Conservation (phyloP, 1,284 basidiomycete genomes). For the Peniophora sp. region DNA sequence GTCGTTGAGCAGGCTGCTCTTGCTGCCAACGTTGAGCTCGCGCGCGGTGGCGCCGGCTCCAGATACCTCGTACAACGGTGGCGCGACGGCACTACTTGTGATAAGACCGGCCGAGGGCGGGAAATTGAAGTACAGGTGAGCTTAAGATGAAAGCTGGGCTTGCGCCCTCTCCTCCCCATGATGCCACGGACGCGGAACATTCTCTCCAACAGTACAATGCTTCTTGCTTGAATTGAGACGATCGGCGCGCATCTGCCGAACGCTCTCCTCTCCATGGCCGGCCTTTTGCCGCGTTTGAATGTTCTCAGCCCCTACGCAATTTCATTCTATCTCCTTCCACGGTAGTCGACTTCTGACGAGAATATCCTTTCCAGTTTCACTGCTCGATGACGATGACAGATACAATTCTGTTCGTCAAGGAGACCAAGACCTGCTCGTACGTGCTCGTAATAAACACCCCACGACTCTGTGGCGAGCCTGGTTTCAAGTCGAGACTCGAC, state of each 20-base stretch:
- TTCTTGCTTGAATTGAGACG: no score
- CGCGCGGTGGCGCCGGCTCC: slow-evolving; percentile 62
- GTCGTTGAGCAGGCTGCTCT: slow-evolving; percentile 57
- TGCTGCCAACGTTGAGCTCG: slow-evolving; percentile 64
- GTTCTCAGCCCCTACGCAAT: no score
- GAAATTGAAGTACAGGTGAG: slow-evolving; percentile 89
- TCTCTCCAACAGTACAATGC: no score
- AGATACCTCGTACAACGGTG: slow-evolving; percentile 88
- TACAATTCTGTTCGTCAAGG: slow-evolving; percentile 84
- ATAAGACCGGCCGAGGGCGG: slow-evolving; percentile 78
- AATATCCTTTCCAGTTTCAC: slow-evolving; percentile 61
- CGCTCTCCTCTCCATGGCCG: no score
- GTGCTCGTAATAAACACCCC: slow-evolving; percentile 90
- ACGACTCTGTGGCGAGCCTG: slow-evolving; percentile 83
- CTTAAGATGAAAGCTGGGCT: neutral
- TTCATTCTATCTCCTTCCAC: no score
- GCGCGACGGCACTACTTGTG: slow-evolving; percentile 86
- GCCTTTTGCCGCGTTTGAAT: no score
- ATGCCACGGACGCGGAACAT: no score
- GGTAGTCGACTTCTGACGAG: no score
- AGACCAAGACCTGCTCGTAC: slow-evolving; percentile 86
- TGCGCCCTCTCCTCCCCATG: neutral
- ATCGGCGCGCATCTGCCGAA: no score
- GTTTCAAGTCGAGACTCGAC: slow-evolving; percentile 74
- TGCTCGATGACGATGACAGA: slow-evolving; percentile 88